Conservation (phyloP, 208 protist genomes). For the Acanthamoeba castellanii region DNA sequence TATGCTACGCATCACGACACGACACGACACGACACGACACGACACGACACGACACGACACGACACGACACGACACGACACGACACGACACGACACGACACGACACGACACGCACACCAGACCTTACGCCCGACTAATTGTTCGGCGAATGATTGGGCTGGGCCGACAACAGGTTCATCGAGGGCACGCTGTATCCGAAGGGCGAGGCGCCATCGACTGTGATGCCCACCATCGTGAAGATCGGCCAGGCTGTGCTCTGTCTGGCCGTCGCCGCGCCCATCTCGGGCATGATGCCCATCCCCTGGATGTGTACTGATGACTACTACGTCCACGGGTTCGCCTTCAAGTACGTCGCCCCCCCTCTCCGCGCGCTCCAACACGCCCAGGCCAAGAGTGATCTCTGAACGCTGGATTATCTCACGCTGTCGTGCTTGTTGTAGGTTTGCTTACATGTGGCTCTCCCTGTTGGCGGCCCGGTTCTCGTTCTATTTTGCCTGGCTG, state of each 20-base stretch:
- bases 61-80: no score
- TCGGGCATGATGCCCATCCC: not conserved
- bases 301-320: not conserved
- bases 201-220: not conserved
- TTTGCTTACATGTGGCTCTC: not conserved
- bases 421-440: not conserved
- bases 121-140: no score
- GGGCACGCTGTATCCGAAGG: not conserved
- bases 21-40: no score
- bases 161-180: not conserved
- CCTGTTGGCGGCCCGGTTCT: slow-evolving; percentile 61
- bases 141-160: no score
- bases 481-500: slow-evolving; percentile 81
- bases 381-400: not conserved
- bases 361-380: not conserved
- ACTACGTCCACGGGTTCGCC: not conserved
- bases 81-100: no score
- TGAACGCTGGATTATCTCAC: not conserved
- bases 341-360: not conserved
- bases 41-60: no score
- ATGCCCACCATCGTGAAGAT: not conserved
- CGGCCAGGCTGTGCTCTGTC: not conserved
- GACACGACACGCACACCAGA: no score
- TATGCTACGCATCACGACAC: not conserved
- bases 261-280: not conserved